Evolutionary conservation across 371 early-diverging fungal genomes (phyloP).

Genomic region (Zopfochytrium polystomum): DNA sequence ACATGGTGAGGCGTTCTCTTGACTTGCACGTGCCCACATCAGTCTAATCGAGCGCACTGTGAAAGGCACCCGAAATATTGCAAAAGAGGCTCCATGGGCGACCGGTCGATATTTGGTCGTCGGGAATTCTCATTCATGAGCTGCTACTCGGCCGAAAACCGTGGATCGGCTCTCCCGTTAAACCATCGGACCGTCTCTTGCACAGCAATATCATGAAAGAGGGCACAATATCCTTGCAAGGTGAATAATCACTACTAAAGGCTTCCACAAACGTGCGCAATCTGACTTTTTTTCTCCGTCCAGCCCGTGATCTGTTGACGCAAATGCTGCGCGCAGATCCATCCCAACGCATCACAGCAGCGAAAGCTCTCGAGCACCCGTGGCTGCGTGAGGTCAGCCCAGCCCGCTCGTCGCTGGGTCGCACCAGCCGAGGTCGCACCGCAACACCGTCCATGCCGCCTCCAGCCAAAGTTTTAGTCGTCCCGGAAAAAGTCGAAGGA

Average conservation of each 20-base stretch:
- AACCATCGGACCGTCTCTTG: not conserved
- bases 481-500: constrained; percentile 13
- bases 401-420: not conserved
- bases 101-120: constrained; percentile 57
- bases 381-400: constrained; percentile 14
- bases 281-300: not conserved
- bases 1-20: constrained; percentile 20
- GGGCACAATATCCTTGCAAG: not conserved
- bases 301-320: not conserved
- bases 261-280: too few relatives aligned
- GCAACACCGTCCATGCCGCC: not conserved
- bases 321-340: constrained; percentile 14
- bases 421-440: not conserved
- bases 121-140: constrained; percentile 54
- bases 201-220: constrained; percentile 1
- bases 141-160: constrained; percentile 47
- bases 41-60: not conserved
- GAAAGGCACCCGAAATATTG: constrained; percentile 57
- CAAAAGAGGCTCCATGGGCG: constrained; percentile 44
- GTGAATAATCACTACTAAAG: too few relatives aligned
- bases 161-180: constrained; percentile 18
- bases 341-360: constrained; percentile 8
- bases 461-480: not conserved
- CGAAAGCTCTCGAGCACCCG: constrained; percentile 13
- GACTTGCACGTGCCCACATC: too few relatives aligned